These are phyloP conservation scores for Adiantum capillusveneris DNA, from an alignment of 75 land plant genomes.

Conservation along the genomic window DNA sequence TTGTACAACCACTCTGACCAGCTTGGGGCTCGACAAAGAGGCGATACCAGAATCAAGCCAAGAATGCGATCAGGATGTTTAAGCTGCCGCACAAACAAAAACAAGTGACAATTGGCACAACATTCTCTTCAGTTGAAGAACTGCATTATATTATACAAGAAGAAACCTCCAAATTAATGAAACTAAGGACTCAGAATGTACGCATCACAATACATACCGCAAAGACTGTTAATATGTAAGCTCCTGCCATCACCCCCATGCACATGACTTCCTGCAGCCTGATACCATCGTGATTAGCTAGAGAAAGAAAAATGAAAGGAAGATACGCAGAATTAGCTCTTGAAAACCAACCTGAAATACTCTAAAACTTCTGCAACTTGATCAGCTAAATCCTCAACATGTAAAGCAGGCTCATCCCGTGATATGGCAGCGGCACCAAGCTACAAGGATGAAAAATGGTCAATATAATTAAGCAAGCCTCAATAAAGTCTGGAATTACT, in stretches of 20 bases:
- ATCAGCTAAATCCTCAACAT: conserved; percentile 77
- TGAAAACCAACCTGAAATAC: conserved; percentile 57
- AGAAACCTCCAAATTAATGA: not conserved
- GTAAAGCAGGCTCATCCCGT: conserved; percentile 24
- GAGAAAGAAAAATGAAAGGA: not conserved
- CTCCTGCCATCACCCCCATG: conserved; percentile 90
- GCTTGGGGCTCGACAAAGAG: conserved; percentile 69
- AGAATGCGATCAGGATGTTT: conserved; percentile 67
- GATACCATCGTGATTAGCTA: not conserved
- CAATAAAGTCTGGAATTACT: no score
- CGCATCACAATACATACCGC: conserved; percentile 43
- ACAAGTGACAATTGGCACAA: no score
- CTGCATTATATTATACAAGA: no score
- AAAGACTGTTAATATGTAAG: conserved; percentile 81
- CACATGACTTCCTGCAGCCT: conserved; percentile 83
- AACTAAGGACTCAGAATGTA: not conserved
- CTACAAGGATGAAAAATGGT: no score
- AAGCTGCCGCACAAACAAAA: conserved; percentile 34
- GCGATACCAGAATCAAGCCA: conserved; percentile 87
- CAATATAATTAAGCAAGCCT: no score
- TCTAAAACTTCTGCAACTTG: conserved; percentile 84
- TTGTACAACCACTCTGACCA: conserved; percentile 97
- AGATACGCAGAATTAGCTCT: not conserved
- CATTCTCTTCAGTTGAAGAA: no score
- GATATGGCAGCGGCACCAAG: conserved; percentile 68